Conservation (phyloP, 2,329 filamentous ascomycete genomes). For the Bipolaris cookei region DNA sequence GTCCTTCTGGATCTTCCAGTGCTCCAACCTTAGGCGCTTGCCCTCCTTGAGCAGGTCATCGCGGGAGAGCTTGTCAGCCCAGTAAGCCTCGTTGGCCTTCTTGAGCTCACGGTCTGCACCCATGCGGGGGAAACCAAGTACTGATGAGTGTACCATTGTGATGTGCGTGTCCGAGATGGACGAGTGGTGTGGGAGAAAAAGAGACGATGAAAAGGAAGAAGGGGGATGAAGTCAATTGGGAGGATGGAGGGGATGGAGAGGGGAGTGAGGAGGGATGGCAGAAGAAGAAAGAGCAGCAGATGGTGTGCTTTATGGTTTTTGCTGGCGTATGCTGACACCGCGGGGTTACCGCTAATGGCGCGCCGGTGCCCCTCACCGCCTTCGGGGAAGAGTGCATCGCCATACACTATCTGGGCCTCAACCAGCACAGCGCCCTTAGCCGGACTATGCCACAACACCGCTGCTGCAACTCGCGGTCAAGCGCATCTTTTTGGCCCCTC, state of each 20-base stretch:
- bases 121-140: slow-evolving; percentile 99
- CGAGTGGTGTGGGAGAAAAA: slow-evolving; percentile 13
- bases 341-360: slow-evolving; percentile 9
- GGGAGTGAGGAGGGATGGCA: slow-evolving; percentile 7
- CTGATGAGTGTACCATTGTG: slow-evolving; percentile 64
- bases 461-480: not conserved
- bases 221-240: not conserved
- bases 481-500: not conserved
- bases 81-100: slow-evolving; percentile 99
- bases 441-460: not conserved
- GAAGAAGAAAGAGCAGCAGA: slow-evolving; percentile 23
- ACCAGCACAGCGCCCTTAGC: not conserved
- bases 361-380: slow-evolving; percentile 15
- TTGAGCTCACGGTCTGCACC: slow-evolving; percentile 98
- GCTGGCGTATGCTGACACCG: slow-evolving; percentile 17
- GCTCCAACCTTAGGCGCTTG: slow-evolving; percentile 93
- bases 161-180: slow-evolving; percentile 25
- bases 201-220: not conserved
- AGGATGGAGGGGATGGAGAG: slow-evolving; percentile 7
- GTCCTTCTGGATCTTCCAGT: slow-evolving; percentile 99
- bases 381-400: not conserved
- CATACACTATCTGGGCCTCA: slow-evolving; percentile 3
- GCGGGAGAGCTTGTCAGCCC: slow-evolving; percentile 92
- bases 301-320: slow-evolving; percentile 49
- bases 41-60: slow-evolving; percentile 90